Conservation (phyloP, 352 stramenopile species). For the Phytophthora boehmeriae region DNA sequence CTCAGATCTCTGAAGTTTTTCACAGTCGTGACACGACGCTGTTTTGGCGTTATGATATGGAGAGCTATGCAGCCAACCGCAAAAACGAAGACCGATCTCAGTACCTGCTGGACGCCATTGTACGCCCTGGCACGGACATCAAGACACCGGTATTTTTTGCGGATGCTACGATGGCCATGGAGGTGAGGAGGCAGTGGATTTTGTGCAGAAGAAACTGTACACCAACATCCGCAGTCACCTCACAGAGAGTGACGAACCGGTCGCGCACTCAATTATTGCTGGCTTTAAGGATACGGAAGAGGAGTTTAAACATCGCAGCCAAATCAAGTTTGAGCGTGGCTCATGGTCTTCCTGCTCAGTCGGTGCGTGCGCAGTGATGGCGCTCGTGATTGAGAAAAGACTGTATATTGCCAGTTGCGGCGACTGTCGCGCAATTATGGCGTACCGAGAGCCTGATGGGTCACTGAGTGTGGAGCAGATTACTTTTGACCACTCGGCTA, state of each 20-base stretch:
- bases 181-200: constrained; percentile 67
- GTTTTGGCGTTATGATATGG: constrained; percentile 74
- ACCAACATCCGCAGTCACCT: constrained; percentile 56
- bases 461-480: constrained; percentile 67
- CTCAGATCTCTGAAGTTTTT: constrained; percentile 60
- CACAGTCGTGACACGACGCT: constrained; percentile 37
- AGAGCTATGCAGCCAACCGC: constrained; percentile 70
- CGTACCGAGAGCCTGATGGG: constrained; percentile 55
- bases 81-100: constrained; percentile 73
- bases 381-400: constrained; percentile 56
- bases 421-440: constrained; percentile 73
- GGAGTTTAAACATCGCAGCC: constrained; percentile 62
- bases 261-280: constrained; percentile 55
- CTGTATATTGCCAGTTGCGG: constrained; percentile 70
- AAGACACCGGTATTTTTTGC: constrained; percentile 61
- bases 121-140: constrained; percentile 12
- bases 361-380: constrained; percentile 65
- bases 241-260: constrained; percentile 24
- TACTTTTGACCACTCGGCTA: constrained; percentile 70
- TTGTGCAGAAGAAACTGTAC: constrained; percentile 70
- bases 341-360: constrained; percentile 68
- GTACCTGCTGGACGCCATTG: constrained; percentile 50
- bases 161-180: constrained; percentile 77
- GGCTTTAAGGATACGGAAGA: constrained; percentile 68
- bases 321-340: constrained; percentile 54